A percentile compares a stretch with the other conserved stretches of the same genome.
These are phyloP conservation scores for Dioscorea alata DNA, from an alignment of 106 monocot genomes.

Conservation along the genomic window DNA sequence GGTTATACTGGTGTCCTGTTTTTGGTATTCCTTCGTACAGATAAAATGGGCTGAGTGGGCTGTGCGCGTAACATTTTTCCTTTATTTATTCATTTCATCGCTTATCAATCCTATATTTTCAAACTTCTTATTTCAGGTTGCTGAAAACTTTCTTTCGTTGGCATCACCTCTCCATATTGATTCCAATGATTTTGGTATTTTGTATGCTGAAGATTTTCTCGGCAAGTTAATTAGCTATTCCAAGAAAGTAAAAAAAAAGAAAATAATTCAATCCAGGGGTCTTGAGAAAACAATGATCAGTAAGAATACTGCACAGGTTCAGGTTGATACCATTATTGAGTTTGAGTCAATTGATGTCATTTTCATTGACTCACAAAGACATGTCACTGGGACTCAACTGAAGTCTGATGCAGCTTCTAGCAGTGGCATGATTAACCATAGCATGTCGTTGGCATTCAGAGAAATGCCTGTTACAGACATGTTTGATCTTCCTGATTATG, in stretches of 20 bases:
- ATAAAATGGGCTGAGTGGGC: no score
- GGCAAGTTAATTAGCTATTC: constrained; percentile 13
- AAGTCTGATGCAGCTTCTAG: constrained; percentile 13
- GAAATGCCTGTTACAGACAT: constrained; percentile 6
- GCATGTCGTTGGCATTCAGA: background rate
- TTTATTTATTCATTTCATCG: no score
- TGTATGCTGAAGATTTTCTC: constrained; percentile 24
- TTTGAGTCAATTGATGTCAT: constrained; percentile 34
- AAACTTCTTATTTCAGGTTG: constrained; percentile 31
- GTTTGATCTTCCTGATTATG: constrained; percentile 20
- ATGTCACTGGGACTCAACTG: background rate
- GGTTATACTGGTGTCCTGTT: no score
- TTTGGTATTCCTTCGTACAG: no score
- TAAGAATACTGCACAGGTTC: constrained; percentile 16
- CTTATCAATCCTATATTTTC: no score
- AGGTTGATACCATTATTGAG: constrained; percentile 35
- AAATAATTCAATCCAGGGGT: background rate
- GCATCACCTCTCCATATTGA: constrained; percentile 8
- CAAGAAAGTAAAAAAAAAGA: constrained; percentile 6
- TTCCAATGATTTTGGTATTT: constrained; percentile 10
- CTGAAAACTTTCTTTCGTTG: constrained; percentile 22
- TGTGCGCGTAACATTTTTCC: no score
- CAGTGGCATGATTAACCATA: constrained; percentile 9
- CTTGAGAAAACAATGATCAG: constrained; percentile 1
- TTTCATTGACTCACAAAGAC: constrained; percentile 22